Evolutionary conservation across 257 asterid species (phyloP).

Genomic region (Solanum paucissectum): DNA sequence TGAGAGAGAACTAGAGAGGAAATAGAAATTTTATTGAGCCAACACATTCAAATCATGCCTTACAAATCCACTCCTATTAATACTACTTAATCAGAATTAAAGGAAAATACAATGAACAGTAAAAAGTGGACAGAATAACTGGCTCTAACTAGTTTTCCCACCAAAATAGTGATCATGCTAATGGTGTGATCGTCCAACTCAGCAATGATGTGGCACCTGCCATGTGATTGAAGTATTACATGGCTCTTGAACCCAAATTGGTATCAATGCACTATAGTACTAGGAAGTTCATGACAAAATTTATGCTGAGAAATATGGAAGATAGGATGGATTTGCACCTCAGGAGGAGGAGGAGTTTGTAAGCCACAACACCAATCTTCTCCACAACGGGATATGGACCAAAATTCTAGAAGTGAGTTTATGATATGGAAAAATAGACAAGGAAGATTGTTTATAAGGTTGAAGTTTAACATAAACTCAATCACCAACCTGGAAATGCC

Average conservation of each 20-base stretch:
- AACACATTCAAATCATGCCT: not conserved
- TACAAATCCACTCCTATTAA: not conserved
- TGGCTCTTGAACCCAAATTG: not conserved
- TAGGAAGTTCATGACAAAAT: not conserved
- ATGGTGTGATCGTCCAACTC: not conserved
- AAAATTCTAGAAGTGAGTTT: not conserved
- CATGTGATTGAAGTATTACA: not conserved
- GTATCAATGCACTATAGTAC: not conserved
- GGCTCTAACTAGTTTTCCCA: not conserved
- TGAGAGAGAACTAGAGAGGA: not conserved
- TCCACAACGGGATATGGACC: not conserved
- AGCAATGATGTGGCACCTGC: not conserved
- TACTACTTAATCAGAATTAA: too few species aligned
- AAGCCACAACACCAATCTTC: not conserved
- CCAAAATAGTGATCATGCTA: not conserved
- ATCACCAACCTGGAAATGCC: not conserved
- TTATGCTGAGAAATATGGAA: not conserved
- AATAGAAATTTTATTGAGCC: not conserved
- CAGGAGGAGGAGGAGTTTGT: not conserved
- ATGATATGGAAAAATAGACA: not conserved
- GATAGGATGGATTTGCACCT: not conserved
- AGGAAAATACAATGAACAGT: not conserved
- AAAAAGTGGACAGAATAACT: not conserved
- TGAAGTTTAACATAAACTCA: not conserved
- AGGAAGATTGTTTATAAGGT: not conserved